phyloP scores from a whole-genome alignment of 441 rosid species.

The Adansonia madagascariensis region DNA sequence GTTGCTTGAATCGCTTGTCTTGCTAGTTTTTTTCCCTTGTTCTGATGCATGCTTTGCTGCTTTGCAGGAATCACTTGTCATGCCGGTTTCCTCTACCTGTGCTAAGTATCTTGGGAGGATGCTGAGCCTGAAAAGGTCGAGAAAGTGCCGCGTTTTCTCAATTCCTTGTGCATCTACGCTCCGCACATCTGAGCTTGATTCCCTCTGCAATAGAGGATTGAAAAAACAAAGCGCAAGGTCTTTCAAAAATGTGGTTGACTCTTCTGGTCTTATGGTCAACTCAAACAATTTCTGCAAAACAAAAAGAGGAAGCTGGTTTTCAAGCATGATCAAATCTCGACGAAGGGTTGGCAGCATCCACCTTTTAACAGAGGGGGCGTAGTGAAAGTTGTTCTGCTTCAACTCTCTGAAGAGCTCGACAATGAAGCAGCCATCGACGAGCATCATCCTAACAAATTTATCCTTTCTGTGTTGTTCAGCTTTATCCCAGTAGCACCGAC shows the following conservation, averaged over 20 bases:
- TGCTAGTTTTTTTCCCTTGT: neutral
- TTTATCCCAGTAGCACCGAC: conserved; percentile 19
- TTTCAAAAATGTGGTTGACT: conserved; percentile 11
- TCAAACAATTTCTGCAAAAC: conserved; percentile 21
- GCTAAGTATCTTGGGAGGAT: conserved; percentile 7
- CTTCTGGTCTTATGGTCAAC: conserved; percentile 2
- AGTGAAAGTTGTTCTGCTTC: neutral
- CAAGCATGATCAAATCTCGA: conserved; percentile 27
- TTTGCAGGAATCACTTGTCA: neutral
- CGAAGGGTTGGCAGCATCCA: conserved; percentile 29
- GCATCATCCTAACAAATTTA: conserved; percentile 25
- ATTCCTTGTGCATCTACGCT: neutral
- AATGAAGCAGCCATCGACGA: conserved; percentile 26
- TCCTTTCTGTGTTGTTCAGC: neutral
- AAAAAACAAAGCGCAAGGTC: conserved; percentile 22
- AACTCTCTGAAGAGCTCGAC: conserved; percentile 24
- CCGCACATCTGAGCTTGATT: neutral
- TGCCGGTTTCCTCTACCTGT: neutral
- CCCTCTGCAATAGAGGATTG: conserved; percentile 17
- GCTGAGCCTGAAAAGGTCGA: conserved; percentile 28
- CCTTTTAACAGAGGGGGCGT: neutral
- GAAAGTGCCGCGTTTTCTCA: conserved; percentile 9
- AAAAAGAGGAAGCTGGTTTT: conserved; percentile 24
- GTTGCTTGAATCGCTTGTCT: neutral
- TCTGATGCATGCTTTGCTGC: no score